Evolutionary conservation across 805 yeast species (phyloP).

Genomic region (Pichia cephalocereana): DNA sequence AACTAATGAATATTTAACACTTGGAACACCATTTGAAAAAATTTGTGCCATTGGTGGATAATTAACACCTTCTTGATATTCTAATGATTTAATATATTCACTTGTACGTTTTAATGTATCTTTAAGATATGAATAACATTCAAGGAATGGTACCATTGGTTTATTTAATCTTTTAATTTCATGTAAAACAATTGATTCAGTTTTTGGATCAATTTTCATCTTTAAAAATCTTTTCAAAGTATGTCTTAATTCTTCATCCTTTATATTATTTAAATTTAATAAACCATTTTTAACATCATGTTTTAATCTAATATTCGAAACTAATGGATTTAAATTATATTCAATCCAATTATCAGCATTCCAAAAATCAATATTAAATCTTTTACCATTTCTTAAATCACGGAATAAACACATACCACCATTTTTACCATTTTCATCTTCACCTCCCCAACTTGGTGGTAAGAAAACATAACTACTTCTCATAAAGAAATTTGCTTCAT

Average conservation of each 20-base stretch:
- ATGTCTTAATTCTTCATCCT: neutral
- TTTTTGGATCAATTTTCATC: slow-evolving; percentile 3
- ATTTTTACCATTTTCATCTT: slow-evolving; percentile 6
- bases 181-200: slow-evolving; percentile 3
- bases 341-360: slow-evolving; percentile 75
- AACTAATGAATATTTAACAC: slow-evolving; percentile 74
- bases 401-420: slow-evolving; percentile 61
- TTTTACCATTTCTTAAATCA: slow-evolving; percentile 48
- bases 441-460: slow-evolving; percentile 48
- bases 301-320: slow-evolving; percentile 28
- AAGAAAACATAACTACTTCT: slow-evolving; percentile 72
- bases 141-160: slow-evolving; percentile 3
- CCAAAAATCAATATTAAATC: slow-evolving; percentile 51
- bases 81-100: slow-evolving; percentile 46
- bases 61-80: slow-evolving; percentile 35
- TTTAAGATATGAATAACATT: slow-evolving; percentile 43
- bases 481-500: slow-evolving; percentile 82
- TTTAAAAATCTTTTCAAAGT: slow-evolving; percentile 2
- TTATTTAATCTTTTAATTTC: slow-evolving; percentile 10
- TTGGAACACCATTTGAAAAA: slow-evolving; percentile 75
- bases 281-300: slow-evolving; percentile 2
- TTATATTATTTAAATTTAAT: neutral
- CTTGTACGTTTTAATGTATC: slow-evolving; percentile 55
- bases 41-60: slow-evolving; percentile 84
- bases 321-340: slow-evolving; percentile 68